phyloP scores from a whole-genome alignment of 768 basidiomycete genomes.

The Lactarius tabidus region DNA sequence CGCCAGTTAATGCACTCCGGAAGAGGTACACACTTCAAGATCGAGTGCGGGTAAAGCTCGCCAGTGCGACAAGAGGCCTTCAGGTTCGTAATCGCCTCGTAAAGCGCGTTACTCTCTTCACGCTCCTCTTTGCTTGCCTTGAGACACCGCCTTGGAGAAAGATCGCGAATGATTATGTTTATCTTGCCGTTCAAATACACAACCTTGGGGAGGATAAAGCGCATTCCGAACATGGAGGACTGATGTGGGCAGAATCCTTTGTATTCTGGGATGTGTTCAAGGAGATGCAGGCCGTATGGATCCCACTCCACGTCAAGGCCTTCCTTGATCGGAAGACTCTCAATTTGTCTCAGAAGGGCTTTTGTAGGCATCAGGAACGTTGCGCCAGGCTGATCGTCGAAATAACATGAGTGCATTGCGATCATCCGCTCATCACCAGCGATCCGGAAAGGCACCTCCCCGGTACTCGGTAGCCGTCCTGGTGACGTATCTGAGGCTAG shows the following conservation, averaged over 20 bases:
- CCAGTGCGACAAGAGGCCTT: no score
- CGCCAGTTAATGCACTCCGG: conserved; percentile 1
- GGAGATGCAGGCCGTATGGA: no score
- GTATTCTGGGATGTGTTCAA: background rate
- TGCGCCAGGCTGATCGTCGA: background rate
- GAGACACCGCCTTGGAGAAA: conserved; percentile 16
- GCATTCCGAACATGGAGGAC: conserved; percentile 25
- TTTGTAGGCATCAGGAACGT: conserved; percentile 13
- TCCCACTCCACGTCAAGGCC: no score
- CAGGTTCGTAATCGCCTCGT: background rate
- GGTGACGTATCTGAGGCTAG: conserved; percentile 20
- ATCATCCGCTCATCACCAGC: conserved; percentile 15
- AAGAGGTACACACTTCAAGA: conserved; percentile 16
- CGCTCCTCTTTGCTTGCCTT: conserved; percentile 15
- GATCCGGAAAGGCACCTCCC: conserved; percentile 30
- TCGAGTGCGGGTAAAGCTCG: conserved; percentile 5
- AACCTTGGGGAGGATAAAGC: conserved; percentile 9
- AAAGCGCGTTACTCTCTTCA: conserved; percentile 9
- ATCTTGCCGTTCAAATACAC: background rate
- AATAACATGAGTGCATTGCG: background rate
- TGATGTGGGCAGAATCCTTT: no score
- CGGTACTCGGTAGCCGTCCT: conserved; percentile 6
- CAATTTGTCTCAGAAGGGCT: conserved; percentile 6
- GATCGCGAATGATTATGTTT: conserved; percentile 19
- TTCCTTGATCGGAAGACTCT: background rate